These are phyloP conservation scores for Aureobasidium lini DNA, from an alignment of 2,329 filamentous ascomycete genomes.

Conservation along the genomic window DNA sequence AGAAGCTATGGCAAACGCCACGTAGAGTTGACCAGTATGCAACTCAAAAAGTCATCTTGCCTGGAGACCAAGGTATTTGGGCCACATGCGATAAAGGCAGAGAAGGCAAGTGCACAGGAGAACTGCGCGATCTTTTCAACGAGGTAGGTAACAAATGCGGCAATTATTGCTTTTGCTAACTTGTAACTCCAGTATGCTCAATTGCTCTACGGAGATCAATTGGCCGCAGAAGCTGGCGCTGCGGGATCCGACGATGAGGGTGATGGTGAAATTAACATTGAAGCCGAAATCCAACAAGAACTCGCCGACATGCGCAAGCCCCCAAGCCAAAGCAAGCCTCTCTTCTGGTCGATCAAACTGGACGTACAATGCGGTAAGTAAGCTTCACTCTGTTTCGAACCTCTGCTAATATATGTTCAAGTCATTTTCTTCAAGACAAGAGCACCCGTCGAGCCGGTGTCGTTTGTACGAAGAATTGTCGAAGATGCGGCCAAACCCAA, in stretches of 20 bases:
- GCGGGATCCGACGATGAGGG: conserved; percentile 35
- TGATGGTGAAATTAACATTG: conserved; percentile 51
- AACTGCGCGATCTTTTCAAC: conserved; percentile 56
- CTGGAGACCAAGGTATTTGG: conserved; percentile 69
- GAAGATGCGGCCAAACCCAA: conserved; percentile 46
- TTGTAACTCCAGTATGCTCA: not conserved
- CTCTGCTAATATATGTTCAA: conserved; percentile 20
- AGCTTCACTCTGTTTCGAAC: not conserved
- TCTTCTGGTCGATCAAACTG: conserved; percentile 47
- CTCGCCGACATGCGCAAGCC: conserved; percentile 55
- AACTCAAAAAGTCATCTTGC: conserved; percentile 41
- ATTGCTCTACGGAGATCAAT: conserved; percentile 4
- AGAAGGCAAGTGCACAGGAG: conserved; percentile 60
- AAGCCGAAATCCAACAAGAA: conserved; percentile 64
- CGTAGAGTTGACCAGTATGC: not conserved
- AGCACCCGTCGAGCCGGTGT: conserved; percentile 51
- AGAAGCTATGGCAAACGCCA: conserved; percentile 13
- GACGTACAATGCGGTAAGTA: conserved; percentile 49
- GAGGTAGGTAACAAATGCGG: conserved; percentile 32
- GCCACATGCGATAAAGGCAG: conserved; percentile 67
- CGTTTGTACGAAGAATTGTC: conserved; percentile 53
- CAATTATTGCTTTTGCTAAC: not conserved
- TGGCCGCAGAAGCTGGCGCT: conserved; percentile 24
- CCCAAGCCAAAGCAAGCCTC: conserved; percentile 34
- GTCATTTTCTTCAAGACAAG: conserved; percentile 53